Base-by-base conservation (phyloP, 352 stramenopile genomes). In the Phytophthora megakarya region DNA sequence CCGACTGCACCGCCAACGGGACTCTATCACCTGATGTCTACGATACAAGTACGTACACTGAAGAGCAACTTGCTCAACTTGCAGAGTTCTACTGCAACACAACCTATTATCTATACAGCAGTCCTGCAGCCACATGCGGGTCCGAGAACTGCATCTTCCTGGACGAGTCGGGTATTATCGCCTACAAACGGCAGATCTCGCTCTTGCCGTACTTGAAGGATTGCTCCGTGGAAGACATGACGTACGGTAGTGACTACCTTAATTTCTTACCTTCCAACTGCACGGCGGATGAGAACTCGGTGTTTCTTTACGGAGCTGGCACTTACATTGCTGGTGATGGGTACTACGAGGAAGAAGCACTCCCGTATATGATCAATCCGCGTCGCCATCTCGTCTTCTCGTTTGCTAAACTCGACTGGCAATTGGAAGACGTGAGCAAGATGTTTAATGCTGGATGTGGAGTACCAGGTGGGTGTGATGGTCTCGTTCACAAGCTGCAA, bases 161-260 rank as follows among this genome's bases (percentile, higher is more conserved):
- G 3, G 76, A 85, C 51, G 30, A 63, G 11, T 76, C 71, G 2
- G 45, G 57, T 1, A 64, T 75, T n/a, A 39, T 73, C 21, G n/a
- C 57, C 7, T 50, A 82, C 30, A 76, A 78, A 26, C 65, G 65
- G 22, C 67, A 82, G 55, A 58, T 85, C n/a, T 22, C 68, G 12
- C 43, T 81, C n/a, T 39, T 79, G 40, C 73, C 76, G 16, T 85
- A 79, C 60, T 39, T 70, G 43, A 67, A 66, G 28, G 67, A 74
- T 61, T 85, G 73, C 58, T 71, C 67, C 0, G 43, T 82, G 9
- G 54, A 47, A 0, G 38, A 72, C 37, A 62, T 84, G 53, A 63
- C 65, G 15, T 84, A 81, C 64, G 51, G 48, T 30, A 67, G 43
- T 21, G 70, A 81, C 38, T 73, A 68, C 16, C 49, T 67, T 21